Conservation (phyloP, 2,329 filamentous ascomycete genomes). For the Fusarium dimerum region DNA sequence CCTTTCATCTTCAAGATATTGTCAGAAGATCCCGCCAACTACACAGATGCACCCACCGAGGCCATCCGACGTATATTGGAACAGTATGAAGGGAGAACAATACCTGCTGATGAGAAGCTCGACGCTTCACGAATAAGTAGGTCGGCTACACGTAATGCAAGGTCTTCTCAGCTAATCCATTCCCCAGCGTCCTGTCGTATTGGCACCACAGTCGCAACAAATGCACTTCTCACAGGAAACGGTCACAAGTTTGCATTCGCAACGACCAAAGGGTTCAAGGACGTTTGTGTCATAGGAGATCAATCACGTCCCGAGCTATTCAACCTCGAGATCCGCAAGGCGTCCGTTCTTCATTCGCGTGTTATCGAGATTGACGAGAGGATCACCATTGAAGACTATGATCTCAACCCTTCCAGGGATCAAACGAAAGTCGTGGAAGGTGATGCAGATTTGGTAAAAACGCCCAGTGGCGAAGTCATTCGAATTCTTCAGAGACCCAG, state of each 20-base stretch:
- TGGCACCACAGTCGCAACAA: slow-evolving; percentile 76
- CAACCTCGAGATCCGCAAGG: slow-evolving; percentile 80
- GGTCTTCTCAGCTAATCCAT: slow-evolving; percentile 26
- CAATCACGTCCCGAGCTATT: slow-evolving; percentile 88
- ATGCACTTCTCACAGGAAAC: slow-evolving; percentile 71
- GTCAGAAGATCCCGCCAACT: slow-evolving; percentile 70
- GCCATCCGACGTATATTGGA: slow-evolving; percentile 57
- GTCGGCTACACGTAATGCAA: not conserved
- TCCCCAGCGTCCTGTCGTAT: slow-evolving; percentile 49
- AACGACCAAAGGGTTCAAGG: slow-evolving; percentile 66
- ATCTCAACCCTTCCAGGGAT: slow-evolving; percentile 42
- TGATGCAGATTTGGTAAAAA: slow-evolving; percentile 62
- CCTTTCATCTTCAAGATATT: slow-evolving; percentile 68
- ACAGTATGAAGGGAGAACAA: slow-evolving; percentile 51
- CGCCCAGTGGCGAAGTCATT: slow-evolving; percentile 66
- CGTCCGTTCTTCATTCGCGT: slow-evolving; percentile 78
- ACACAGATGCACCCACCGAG: slow-evolving; percentile 73
- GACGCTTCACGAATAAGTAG: slow-evolving; percentile 36
- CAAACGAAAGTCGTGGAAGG: not conserved
- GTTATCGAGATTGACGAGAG: slow-evolving; percentile 87
- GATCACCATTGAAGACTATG: slow-evolving; percentile 79
- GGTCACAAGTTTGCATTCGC: slow-evolving; percentile 70
- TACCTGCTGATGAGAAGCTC: slow-evolving; percentile 42
- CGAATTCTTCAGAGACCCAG: slow-evolving; percentile 61
- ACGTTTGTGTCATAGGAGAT: slow-evolving; percentile 85